phyloP scores from a whole-genome alignment of 306 rosid species.

The Betula pendula region DNA sequence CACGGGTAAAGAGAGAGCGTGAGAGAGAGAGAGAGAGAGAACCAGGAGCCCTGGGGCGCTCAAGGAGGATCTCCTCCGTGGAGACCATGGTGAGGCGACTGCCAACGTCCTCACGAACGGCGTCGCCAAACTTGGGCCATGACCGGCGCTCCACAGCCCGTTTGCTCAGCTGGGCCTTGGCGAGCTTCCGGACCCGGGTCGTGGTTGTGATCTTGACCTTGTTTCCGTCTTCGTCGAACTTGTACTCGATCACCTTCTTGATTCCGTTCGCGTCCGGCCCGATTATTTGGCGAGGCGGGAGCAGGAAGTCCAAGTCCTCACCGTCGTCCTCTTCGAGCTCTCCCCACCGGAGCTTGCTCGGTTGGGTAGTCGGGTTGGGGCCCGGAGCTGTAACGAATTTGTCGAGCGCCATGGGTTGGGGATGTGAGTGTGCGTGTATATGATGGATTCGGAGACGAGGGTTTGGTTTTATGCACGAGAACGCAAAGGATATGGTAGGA shows the following conservation, averaged over 20 bases:
- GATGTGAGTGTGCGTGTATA: not conserved
- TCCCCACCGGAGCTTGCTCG: constrained; percentile 52
- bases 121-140: constrained; percentile 94
- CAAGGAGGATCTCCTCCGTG: constrained; percentile 86
- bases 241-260: constrained; percentile 71
- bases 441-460: not conserved
- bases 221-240: constrained; percentile 77
- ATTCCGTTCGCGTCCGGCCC: constrained; percentile 84
- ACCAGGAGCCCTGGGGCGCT: constrained; percentile 94
- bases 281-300: constrained; percentile 76
- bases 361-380: not conserved
- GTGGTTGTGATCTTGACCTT: constrained; percentile 77
- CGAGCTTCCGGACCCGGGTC: constrained; percentile 61
- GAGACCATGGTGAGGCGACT: constrained; percentile 86
- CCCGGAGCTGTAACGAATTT: not conserved
- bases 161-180: constrained; percentile 56
- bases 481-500: too few species aligned
- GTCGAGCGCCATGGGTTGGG: not conserved
- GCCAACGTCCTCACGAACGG: constrained; percentile 79
- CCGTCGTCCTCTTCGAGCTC: constrained; percentile 84
- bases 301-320: constrained; percentile 71
- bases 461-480: not conserved
- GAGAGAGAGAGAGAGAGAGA: not conserved
- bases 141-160: constrained; percentile 61
- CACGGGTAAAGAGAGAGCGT: not conserved